Base-by-base conservation (phyloP, 2,329 filamentous ascomycete species). In the Fusarium cyanostomum region DNA sequence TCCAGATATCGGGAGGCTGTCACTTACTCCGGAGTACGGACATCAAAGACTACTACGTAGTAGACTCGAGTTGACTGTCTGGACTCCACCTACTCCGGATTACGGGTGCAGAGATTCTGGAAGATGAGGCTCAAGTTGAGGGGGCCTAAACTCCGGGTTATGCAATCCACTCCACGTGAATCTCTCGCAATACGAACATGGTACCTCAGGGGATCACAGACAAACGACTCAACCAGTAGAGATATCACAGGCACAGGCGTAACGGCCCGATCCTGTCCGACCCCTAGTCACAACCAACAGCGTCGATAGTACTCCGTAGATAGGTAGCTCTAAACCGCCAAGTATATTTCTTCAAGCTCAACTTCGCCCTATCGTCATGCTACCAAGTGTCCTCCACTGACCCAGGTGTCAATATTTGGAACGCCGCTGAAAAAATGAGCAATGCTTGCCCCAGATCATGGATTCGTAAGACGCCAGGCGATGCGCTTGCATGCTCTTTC, bases 401-500 rank as follows among this genome's bases (percentile, higher is more conserved):
- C 33, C 42, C 45, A 9, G 15, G 34, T 52, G 42, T 31, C 42
- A 38, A 35, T 30, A 26, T 39, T 56, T 43, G 39, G 43, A 62
- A 58, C 55, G 35, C 51, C 28, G 39, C 53, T 33, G 35, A 35
- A 42, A 38, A 43, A 31, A 46, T 41, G 61, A 56, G 56, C 41
- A 59, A 56, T 52, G 37, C 52, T 24, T 57, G 45, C 41, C 31
- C 51, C 46, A 30, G 44, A 61, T 65, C 52, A 67, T 68, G 52
- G 42, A 61, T 52, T 62, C 45, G 41, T 61, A 49, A 64, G 52
- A 62, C 63, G 52, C 64, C 59, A 53, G 52, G 34, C 39, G 41
- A 67, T 58, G 52, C 42, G 26, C 30, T 39, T 38, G 30, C 16
- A 33, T 35, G 38, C 46, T 63, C 41, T 52, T 62, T 49, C 31